Evolutionary conservation across 192 early-diverging fungal genomes (phyloP), one percentile per base, ranked within the genome.

Genomic region (Mortierella antarctica): DNA sequence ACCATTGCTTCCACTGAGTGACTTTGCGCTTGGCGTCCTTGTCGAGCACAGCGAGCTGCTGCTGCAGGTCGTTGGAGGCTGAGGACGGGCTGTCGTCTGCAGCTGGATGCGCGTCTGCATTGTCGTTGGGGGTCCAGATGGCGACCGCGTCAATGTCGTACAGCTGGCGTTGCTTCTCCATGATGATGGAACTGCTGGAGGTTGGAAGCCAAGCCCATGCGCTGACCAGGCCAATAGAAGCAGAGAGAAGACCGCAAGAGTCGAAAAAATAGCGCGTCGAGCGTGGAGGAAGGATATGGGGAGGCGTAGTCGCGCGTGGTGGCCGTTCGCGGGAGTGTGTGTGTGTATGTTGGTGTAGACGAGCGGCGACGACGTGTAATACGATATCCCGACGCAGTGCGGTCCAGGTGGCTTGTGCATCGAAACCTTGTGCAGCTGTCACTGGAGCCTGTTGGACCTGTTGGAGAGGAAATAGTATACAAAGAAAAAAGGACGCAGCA

Each of bases 131-230:
- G 40, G 73, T 84, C 76, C 77, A 84, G 44, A 74, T 55, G 55
- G 83, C 83, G 54, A 81, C 54, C 20, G 70, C 71, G 57, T 84
- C 77, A 52, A 84, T 71, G 54, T 84, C 83, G 57, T 84, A 84
- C 41, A 84, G 70, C 23, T 68, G 66, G 12, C 62, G 65, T 58
- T 76, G 74, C 49, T 76, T 76, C 66, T 76, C 74, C 74, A 76
- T 76, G n/a, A 0, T 8, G 21, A 21, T 20, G 17, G 53, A 20
- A 7, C 53, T 54, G 53, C 53, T 7, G 53, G 10, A 54, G 53
- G 15, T 2, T 31, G 31, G 31, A 31, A 3, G 31, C 31, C 31
- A 31, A 31, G 31, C 31, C 1, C 31, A 3, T 31, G 31, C 50
- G 50, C 50, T 51, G 50, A n/a, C 2, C 11, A 51, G 17, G 17